Conservation (phyloP, 2,329 filamentous ascomycete species). For the Alternaria tenuissima region DNA sequence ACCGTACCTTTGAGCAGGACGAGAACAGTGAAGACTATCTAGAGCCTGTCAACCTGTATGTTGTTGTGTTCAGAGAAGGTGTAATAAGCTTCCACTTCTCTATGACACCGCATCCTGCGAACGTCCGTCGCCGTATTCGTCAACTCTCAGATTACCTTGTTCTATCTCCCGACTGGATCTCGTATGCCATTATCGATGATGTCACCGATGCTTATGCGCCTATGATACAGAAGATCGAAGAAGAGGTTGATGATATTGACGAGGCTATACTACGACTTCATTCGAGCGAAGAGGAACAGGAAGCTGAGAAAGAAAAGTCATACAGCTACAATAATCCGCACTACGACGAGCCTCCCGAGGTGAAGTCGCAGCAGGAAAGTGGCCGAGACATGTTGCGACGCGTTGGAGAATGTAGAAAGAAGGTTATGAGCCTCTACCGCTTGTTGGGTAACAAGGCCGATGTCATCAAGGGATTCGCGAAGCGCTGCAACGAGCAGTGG, state of each 20-base stretch:
- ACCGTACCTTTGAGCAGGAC: slow-evolving; percentile 97
- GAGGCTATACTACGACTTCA: slow-evolving; percentile 88
- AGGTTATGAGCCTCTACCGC: slow-evolving; percentile 94
- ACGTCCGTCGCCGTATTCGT: slow-evolving; percentile 90
- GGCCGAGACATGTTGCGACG: slow-evolving; percentile 86
- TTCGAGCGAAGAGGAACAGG: slow-evolving; percentile 58
- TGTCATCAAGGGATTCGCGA: slow-evolving; percentile 98
- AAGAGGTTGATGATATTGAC: slow-evolving; percentile 97
- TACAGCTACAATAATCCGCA: slow-evolving; percentile 43
- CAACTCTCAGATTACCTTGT: slow-evolving; percentile 94
- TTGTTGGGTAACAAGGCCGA: slow-evolving; percentile 96
- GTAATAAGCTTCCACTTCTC: slow-evolving; percentile 97
- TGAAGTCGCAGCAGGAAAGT: slow-evolving; percentile 54
- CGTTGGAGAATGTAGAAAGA: slow-evolving; percentile 93
- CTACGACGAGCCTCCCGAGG: slow-evolving; percentile 46
- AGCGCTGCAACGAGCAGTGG: slow-evolving; percentile 98
- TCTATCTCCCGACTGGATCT: slow-evolving; percentile 95
- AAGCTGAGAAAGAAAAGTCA: slow-evolving; percentile 36
- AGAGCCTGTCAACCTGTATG: slow-evolving; percentile 96
- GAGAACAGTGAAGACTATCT: slow-evolving; percentile 87
- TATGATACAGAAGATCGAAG: slow-evolving; percentile 89
- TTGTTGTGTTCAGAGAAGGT: slow-evolving; percentile 94
- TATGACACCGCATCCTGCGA: slow-evolving; percentile 94
- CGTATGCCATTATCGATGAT: slow-evolving; percentile 96
- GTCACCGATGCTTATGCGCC: slow-evolving; percentile 97